Evolutionary conservation across 2,329 filamentous ascomycete genomes (phyloP).

Genomic region (Trichocomaceae sp.): DNA sequence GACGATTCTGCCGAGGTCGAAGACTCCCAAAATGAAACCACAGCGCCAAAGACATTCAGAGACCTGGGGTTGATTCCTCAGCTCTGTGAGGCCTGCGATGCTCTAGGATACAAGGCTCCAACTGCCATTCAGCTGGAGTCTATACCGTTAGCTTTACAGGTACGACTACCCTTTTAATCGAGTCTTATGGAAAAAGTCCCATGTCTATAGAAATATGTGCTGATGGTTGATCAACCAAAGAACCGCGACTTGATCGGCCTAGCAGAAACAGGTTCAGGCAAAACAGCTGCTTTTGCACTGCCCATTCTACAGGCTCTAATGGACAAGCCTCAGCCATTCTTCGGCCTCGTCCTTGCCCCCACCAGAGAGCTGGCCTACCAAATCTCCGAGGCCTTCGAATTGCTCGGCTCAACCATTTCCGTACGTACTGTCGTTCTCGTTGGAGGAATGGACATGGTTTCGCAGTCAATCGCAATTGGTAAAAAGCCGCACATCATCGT

Average conservation of each 20-base stretch:
- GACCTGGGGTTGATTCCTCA: constrained; percentile 71
- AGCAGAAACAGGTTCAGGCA: constrained; percentile 91
- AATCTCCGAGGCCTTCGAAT: constrained; percentile 81
- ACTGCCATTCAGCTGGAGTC: constrained; percentile 84
- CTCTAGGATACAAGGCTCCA: constrained; percentile 73
- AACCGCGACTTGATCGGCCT: constrained; percentile 83
- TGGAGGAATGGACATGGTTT: constrained; percentile 92
- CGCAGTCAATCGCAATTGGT: constrained; percentile 82
- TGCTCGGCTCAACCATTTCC: constrained; percentile 78
- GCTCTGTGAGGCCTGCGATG: constrained; percentile 79
- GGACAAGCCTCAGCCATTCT: constrained; percentile 77
- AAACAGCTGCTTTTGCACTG: constrained; percentile 89
- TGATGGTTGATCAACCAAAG: not conserved
- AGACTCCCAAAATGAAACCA: constrained; percentile 10
- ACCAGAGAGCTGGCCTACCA: constrained; percentile 91
- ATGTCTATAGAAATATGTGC: not conserved
- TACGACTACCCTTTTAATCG: not conserved
- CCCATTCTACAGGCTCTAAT: constrained; percentile 88
- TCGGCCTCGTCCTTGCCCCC: constrained; percentile 83
- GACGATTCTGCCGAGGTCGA: not conserved
- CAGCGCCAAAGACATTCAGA: constrained; percentile 42
- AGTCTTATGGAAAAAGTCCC: too few species aligned
- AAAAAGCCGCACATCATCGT: constrained; percentile 94
- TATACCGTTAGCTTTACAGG: constrained; percentile 72
- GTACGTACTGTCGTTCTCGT: constrained; percentile 81